Base-by-base conservation (phyloP, 2,329 filamentous ascomycete genomes). In the Chrysosporium queenslandicum region DNA sequence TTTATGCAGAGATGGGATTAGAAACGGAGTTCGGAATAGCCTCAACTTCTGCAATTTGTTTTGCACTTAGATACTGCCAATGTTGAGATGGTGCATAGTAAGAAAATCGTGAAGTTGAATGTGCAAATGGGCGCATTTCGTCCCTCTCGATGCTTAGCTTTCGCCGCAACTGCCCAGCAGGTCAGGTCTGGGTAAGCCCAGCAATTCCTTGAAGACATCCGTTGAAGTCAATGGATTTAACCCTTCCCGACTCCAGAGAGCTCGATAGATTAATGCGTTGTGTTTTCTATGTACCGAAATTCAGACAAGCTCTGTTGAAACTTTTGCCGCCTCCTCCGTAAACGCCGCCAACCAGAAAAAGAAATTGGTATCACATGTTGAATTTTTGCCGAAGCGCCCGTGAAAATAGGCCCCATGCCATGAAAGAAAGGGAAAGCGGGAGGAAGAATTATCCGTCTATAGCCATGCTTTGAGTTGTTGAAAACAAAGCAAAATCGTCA, bases 401-500 rank as follows among this genome's bases (percentile, higher is more conserved):
- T 59, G 57, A 58, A 57, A 11, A 54, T 56, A 59, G 63, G 62
- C 61, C 62, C 62, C 63, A 68, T 69, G 66, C 65, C 69, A 63
- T 65, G 64, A 62, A 64, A 58, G 40, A 41, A 50, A 49, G 5
- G 25, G 25, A 51, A 50, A 45, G 23, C 32, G 27, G 32, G 18
- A 25, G 29, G 30, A 36, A 29, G 23, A 40, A 34, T 12, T 32
- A 46, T 54, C 47, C 50, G 30, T 57, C 53, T 57, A 57, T 54
- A 50, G 27, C 43, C 43, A 61, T 68, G 69, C 70, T 70, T 71
- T 71, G 70, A 71, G 68, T 73, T 73, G 71, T 73, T 73, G 71
- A 73, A 70, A 71, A 71, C 68, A 72, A 73, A 72, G 70, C 67
- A 62, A 63, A 68, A 64, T 69, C 66, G 65, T 71, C 68, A 70